phyloP scores from a whole-genome alignment of 2,329 filamentous ascomycete genomes.

The Celoporthe dispersa region DNA sequence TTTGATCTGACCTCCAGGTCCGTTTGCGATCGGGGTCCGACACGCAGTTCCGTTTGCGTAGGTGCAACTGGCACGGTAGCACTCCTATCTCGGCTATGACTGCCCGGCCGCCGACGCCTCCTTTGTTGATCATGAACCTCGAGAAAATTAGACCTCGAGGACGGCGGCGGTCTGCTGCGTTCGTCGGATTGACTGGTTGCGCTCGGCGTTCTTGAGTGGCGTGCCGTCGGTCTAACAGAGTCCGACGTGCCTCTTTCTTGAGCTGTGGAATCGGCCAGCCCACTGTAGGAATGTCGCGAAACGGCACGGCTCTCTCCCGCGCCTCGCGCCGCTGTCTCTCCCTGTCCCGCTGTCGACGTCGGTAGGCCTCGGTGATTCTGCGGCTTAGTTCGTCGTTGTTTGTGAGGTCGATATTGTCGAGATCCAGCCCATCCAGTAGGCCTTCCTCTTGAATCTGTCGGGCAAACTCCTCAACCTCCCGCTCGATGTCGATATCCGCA shows the following conservation, averaged over 20 bases:
- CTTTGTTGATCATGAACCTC: conserved; percentile 51
- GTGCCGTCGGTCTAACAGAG: conserved; percentile 43
- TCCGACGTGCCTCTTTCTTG: conserved; percentile 35
- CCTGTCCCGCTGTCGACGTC: conserved; percentile 71
- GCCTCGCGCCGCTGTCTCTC: conserved; percentile 59
- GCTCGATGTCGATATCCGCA: conserved; percentile 78
- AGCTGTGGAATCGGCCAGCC: conserved; percentile 36
- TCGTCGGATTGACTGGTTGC: conserved; percentile 51
- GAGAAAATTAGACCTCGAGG: conserved; percentile 50
- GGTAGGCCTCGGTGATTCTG: conserved; percentile 86
- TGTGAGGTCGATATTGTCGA: conserved; percentile 81
- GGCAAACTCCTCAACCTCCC: conserved; percentile 87
- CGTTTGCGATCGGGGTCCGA: conserved; percentile 66
- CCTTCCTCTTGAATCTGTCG: conserved; percentile 87
- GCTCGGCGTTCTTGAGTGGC: conserved; percentile 51
- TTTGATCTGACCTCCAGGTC: conserved; percentile 59
- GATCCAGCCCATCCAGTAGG: conserved; percentile 82
- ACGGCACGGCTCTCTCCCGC: conserved; percentile 49
- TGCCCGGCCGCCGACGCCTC: conserved; percentile 56
- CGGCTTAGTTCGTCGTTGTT: conserved; percentile 91
- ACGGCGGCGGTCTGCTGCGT: conserved; percentile 55
- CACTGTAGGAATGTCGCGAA: conserved; percentile 43
- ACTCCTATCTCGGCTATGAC: conserved; percentile 53
- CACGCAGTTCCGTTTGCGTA: conserved; percentile 48
- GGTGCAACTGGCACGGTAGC: conserved; percentile 53